phyloP scores from a whole-genome alignment of 2,329 filamentous ascomycete species.

The Colletotrichum zoysiae region DNA sequence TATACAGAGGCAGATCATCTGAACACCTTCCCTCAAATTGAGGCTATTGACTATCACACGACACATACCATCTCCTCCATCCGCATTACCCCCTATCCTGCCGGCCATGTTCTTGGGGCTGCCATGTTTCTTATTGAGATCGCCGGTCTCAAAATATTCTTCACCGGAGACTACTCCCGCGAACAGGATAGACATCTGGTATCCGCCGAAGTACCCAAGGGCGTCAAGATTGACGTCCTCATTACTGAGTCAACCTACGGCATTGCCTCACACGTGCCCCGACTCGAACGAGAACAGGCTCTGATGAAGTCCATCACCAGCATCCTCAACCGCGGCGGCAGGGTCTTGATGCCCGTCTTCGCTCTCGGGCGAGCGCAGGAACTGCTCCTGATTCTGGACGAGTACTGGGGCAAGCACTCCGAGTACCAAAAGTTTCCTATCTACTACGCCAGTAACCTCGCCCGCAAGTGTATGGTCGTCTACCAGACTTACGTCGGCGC shows the following conservation, averaged over 20 bases:
- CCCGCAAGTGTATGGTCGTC: slow-evolving; percentile 96
- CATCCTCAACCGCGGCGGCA: slow-evolving; percentile 90
- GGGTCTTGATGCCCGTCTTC: slow-evolving; percentile 95
- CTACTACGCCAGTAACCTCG: slow-evolving; percentile 96
- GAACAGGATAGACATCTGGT: slow-evolving; percentile 97
- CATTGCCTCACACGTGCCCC: slow-evolving; percentile 91
- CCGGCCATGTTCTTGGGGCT: slow-evolving; percentile 96
- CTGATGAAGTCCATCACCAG: slow-evolving; percentile 96
- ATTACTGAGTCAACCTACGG: slow-evolving; percentile 99
- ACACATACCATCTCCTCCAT: slow-evolving; percentile 98
- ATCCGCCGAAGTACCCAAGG: slow-evolving; percentile 89
- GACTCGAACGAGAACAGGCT: slow-evolving; percentile 89
- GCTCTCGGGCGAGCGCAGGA: slow-evolving; percentile 95
- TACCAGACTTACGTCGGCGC: slow-evolving; percentile 98
- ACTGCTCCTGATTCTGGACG: slow-evolving; percentile 91
- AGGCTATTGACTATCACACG: slow-evolving; percentile 98
- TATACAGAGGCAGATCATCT: slow-evolving; percentile 97
- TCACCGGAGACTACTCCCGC: slow-evolving; percentile 96
- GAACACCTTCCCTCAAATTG: slow-evolving; percentile 92
- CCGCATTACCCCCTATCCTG: slow-evolving; percentile 95
- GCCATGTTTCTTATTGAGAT: slow-evolving; percentile 99
- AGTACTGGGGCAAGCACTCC: slow-evolving; percentile 92
- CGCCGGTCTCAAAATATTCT: slow-evolving; percentile 94
- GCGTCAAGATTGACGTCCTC: slow-evolving; percentile 92
- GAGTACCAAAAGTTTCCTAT: slow-evolving; percentile 94